Base-by-base conservation (phyloP, 305 asterid species). In the Rubia occidens region DNA sequence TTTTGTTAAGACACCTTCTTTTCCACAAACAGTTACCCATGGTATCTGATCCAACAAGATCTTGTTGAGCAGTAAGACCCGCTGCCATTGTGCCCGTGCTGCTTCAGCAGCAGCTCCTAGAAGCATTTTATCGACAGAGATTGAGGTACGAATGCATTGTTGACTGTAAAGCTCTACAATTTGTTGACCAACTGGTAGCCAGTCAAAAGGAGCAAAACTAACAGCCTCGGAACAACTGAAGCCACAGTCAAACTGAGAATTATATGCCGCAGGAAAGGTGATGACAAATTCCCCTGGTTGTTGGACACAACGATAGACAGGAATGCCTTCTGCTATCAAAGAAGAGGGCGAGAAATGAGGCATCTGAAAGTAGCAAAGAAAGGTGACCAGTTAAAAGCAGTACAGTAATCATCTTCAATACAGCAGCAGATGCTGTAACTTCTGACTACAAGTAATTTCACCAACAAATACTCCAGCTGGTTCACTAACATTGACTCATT, bases 241-340 rank as follows among this genome's bases (percentile, higher is more conserved):
- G 75, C 97, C 97, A 77, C 87, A 81, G 78, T 88, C 82, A 71
- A 89, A 79, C 73, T 78, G 85, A 49, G 89, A 77, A 78, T 85
- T 88, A 81, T 84, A 90, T 63, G 88, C 96, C 72, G 91, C 91
- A 14, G 97, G 96, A 66, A 84, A 86, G 67, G 75, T 74, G 74
- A 90, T 78, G 40, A 90, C 77, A 77, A 87, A 94, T 76, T 89
- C 96, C 67, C 64, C 63, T 3, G 87, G 87, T 66, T 84, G 77
- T 75, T 87, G 99, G 76, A 87, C 78, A 61, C 97, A 93, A 29
- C 91, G 91, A 71, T 80, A 93, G 64, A 90, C 91, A 44, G 97
- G 95, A 74, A 89, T 82, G 29, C 95, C 96, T 82, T 86, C 86
- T 3, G 90, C 76, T 51, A 61, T 74, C 68, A 87, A 83, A 72